phyloP scores from a whole-genome alignment of 371 early-diverging fungal species.

The Globomyces sp. region DNA sequence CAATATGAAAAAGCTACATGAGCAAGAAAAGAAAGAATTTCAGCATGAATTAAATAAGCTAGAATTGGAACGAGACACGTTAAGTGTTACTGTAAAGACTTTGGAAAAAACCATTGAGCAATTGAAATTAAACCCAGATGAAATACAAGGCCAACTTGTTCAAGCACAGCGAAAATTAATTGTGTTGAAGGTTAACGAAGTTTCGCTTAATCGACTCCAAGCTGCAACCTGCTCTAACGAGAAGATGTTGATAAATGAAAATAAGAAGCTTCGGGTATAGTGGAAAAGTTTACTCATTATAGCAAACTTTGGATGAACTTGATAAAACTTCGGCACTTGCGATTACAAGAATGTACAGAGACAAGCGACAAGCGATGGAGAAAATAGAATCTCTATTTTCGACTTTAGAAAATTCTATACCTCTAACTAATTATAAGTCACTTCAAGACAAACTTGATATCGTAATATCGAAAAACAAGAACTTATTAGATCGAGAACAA shows the following conservation, averaged over 20 bases:
- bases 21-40: slow-evolving; percentile 15
- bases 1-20: slow-evolving; percentile 13
- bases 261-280: slow-evolving; percentile 25
- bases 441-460: slow-evolving; percentile 28
- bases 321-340: slow-evolving; percentile 30
- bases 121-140: slow-evolving; percentile 13
- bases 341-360: slow-evolving; percentile 24
- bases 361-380: neutral
- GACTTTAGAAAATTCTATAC: slow-evolving; percentile 32
- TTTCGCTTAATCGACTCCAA: slow-evolving; percentile 28
- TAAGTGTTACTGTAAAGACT: neutral
- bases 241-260: slow-evolving; percentile 29
- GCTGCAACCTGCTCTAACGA: slow-evolving; percentile 31
- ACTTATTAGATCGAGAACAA: slow-evolving; percentile 37
- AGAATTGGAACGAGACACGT: neutral
- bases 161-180: slow-evolving; percentile 33
- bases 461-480: slow-evolving; percentile 29
- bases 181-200: slow-evolving; percentile 39
- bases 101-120: slow-evolving; percentile 18
- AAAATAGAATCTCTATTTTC: slow-evolving; percentile 18
- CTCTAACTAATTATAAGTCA: slow-evolving; percentile 20
- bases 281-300: neutral
- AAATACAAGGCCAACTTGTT: slow-evolving; percentile 18
- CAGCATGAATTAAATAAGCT: neutral
- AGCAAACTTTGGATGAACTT: slow-evolving; percentile 25